Percentiles rank a stretch among this genome's conserved stretches.
Conservation (phyloP, 2,329 filamentous ascomycete species). For the Pseudopithomyces maydicus region DNA sequence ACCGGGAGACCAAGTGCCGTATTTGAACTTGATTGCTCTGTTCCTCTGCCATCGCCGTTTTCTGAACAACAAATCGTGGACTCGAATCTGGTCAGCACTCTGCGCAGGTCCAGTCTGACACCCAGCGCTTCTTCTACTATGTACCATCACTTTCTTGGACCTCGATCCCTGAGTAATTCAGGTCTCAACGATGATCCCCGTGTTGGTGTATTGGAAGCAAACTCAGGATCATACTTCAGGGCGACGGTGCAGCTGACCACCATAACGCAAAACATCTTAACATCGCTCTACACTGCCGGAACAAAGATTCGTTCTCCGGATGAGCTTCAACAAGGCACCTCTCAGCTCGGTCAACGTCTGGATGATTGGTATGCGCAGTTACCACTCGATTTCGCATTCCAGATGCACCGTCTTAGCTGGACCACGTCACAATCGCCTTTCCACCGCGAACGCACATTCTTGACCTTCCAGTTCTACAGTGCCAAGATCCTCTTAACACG, state of each 20-base stretch:
- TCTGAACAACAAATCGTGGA: conserved; percentile 25
- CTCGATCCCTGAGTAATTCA: conserved; percentile 3
- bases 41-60: conserved; percentile 37
- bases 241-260: conserved; percentile 33
- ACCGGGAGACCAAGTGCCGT: conserved; percentile 49
- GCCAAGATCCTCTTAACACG: conserved; percentile 49
- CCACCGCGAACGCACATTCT: conserved; percentile 34
- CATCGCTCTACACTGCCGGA: conserved; percentile 43
- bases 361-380: conserved; percentile 41
- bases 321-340: conserved; percentile 41
- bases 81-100: conserved; percentile 11
- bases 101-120: conserved; percentile 11
- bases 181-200: conserved; percentile 8
- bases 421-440: conserved; percentile 5
- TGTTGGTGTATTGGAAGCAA: conserved; percentile 12
- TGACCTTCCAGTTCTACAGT: conserved; percentile 43
- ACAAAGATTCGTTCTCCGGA: conserved; percentile 38
- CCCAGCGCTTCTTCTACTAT: background rate
- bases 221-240: conserved; percentile 33
- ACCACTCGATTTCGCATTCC: conserved; percentile 36
- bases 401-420: conserved; percentile 5
- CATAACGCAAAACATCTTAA: conserved; percentile 42
- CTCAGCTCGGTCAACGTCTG: conserved; percentile 36
- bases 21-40: conserved; percentile 41
- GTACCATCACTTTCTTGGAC: background rate